Conservation (phyloP, 148 eudicot genomes). For the Cornus florida region DNA sequence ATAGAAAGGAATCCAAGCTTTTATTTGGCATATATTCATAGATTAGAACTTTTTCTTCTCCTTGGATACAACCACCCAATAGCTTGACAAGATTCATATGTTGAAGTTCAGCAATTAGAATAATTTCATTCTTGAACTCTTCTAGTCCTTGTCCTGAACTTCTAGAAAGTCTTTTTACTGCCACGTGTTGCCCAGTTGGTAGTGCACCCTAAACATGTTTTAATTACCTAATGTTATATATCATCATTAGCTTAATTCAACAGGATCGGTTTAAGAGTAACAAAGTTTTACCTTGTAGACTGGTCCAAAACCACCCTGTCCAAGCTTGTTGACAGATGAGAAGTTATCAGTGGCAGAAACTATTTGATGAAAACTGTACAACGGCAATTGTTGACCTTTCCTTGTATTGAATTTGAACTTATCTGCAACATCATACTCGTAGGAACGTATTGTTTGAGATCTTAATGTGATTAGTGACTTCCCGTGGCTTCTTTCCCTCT, state of each 20-base stretch:
- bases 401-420: neutral
- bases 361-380: neutral
- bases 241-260: no score
- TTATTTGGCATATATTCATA: no score
- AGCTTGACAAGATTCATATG: conserved; percentile 13
- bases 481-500: no score
- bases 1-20: neutral
- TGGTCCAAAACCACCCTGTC: neutral
- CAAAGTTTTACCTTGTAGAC: neutral
- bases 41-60: neutral
- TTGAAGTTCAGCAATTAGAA: conserved; percentile 11
- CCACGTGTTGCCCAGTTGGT: conserved; percentile 5
- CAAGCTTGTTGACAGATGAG: neutral
- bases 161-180: conserved; percentile 3
- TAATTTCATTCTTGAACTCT: conserved; percentile 14
- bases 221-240: neutral
- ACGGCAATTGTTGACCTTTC: neutral
- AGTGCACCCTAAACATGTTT: neutral
- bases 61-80: neutral
- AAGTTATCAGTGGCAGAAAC: neutral
- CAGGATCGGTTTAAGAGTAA: neutral
- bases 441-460: no score
- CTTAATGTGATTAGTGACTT: no score
- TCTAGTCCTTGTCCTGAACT: conserved; percentile 4
- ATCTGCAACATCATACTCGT: no score